Evolutionary conservation across 1,284 basidiomycete species (phyloP), one percentile per base, ranked within the genome.

Genomic region (Exsudoporus floridanus): DNA sequence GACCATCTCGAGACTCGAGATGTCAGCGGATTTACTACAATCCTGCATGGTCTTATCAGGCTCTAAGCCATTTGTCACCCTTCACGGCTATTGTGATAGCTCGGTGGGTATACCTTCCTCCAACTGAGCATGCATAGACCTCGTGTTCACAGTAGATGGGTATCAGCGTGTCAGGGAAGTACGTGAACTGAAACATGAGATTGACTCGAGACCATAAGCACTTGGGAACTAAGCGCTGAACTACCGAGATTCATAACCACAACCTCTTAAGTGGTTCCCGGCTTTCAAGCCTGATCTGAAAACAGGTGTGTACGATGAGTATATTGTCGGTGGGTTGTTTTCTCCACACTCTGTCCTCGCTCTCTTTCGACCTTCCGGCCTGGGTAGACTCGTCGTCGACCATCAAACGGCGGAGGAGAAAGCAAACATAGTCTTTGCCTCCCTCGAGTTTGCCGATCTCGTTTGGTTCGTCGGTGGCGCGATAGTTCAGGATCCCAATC

Each of bases 401-500:
- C 23, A 10, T 44, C 13, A 18, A 42, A 7, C 43, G 52, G 35
- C 25, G 56, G 13, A 62, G 56, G 27, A 61, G 60, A 40, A 48
- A 63, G 16, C 53, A 55, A 2, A 61, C 51, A 8, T 61, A 61
- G 9, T 51, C 41, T 27, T 21, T 63, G 0, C 18, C 46, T 8
- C 59, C 50, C 28, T 60, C 58, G 3, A 63, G 49, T 36, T 55
- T 60, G 18, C 60, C 61, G 8, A 35, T 14, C 1, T 55, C 59
- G 23, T 50, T 38, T 28, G 60, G 55, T 6, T 46, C 38, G 18
- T 58, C 58, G 6, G 52, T 50, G 9, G 23, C 44, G 12, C 21
- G 58, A 38, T 61, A 61, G 48, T 63, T 61, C 7, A 61, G 19
- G 19, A 61, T 61, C 3, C 60, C 60, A 5, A 61, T 49, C 12